Percentiles rank a stretch among this genome's conserved stretches.
Evolutionary conservation across 805 yeast species (phyloP).

Genomic region (Maudiozyma pseudohumilis): DNA sequence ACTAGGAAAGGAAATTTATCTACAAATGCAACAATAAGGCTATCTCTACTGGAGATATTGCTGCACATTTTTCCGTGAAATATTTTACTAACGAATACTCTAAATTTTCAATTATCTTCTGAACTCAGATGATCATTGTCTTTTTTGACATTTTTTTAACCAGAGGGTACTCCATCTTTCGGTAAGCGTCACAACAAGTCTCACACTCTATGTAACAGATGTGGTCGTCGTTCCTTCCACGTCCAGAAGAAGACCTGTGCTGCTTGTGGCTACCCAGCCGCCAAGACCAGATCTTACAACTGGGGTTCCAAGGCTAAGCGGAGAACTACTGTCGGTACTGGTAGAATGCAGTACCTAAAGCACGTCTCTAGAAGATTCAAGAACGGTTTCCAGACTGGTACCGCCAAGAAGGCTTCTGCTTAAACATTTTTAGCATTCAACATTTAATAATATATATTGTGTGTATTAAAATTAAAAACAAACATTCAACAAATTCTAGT

Average conservation of each 20-base stretch:
- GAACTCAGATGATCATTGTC: conserved; percentile 10
- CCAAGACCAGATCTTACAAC: conserved; percentile 97
- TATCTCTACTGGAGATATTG: too few species aligned
- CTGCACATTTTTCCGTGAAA: not conserved
- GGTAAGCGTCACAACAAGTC: conserved; percentile 99
- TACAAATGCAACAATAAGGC: too few species aligned
- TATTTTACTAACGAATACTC: conserved; percentile 27
- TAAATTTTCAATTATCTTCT: conserved; percentile 3
- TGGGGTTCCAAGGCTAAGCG: conserved; percentile 99
- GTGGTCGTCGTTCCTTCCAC: conserved; percentile 99
- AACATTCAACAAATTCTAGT: too few species aligned
- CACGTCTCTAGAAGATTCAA: conserved; percentile 95
- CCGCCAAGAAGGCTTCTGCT: conserved; percentile 50
- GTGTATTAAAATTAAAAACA: not conserved
- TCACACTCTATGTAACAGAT: conserved; percentile 98
- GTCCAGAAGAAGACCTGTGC: conserved; percentile 98
- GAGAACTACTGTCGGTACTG: conserved; percentile 99
- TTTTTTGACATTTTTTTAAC: conserved; percentile 9
- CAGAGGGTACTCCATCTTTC: conserved; percentile 99
- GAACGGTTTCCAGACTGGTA: conserved; percentile 95
- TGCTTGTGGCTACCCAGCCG: conserved; percentile 99
- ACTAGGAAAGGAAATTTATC: too few species aligned
- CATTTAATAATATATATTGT: too few species aligned
- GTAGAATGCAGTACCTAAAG: conserved; percentile 98
- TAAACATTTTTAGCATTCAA: conserved; percentile 27